phyloP scores from a whole-genome alignment of 371 early-diverging fungal genomes.

The Mortierella sp. region DNA sequence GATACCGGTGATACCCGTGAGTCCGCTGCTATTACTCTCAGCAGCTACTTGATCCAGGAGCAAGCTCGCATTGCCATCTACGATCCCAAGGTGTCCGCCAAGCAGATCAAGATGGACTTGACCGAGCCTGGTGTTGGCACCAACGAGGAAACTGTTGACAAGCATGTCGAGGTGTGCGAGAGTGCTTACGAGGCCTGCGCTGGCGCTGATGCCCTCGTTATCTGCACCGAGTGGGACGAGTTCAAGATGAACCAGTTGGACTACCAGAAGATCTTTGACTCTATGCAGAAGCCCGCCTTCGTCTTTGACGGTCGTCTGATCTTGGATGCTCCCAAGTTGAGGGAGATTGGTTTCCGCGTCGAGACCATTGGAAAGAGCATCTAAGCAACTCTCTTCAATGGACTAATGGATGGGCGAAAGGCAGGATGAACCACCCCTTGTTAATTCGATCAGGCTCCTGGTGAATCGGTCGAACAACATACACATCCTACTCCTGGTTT shows the following conservation, averaged over 20 bases:
- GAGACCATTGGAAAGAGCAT: conserved; percentile 85
- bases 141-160: conserved; percentile 66
- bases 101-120: conserved; percentile 88
- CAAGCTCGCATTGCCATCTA: conserved; percentile 87
- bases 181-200: conserved; percentile 58
- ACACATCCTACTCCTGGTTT: background rate
- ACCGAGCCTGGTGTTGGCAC: conserved; percentile 80
- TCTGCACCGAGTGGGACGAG: conserved; percentile 96
- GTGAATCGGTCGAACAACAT: background rate
- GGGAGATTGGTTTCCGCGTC: conserved; percentile 89
- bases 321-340: conserved; percentile 80
- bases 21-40: conserved; percentile 91
- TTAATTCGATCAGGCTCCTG: conserved; percentile 2
- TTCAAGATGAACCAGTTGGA: conserved; percentile 81
- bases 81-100: conserved; percentile 92
- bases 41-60: conserved; percentile 86
- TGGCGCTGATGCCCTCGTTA: conserved; percentile 86
- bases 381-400: conserved; percentile 67
- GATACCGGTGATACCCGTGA: conserved; percentile 97
- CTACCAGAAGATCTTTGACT: conserved; percentile 77
- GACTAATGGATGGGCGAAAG: background rate
- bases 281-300: conserved; percentile 92
- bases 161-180: conserved; percentile 77
- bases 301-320: conserved; percentile 95
- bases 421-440: background rate